Conservation (phyloP, 352 stramenopile species). For the Phytophthora citricola region DNA sequence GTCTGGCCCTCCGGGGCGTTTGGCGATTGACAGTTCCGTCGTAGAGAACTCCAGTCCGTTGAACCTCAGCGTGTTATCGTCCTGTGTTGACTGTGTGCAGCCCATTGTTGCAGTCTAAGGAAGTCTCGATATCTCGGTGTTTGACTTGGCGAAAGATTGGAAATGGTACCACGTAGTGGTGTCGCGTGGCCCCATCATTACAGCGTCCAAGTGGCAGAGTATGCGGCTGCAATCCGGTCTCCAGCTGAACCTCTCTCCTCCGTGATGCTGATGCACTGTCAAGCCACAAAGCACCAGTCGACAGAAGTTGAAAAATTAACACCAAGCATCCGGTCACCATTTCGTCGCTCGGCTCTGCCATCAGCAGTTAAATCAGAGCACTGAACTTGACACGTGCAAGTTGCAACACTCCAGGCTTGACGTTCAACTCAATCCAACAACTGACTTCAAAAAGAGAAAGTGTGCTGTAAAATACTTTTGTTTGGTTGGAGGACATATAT, state of each 20-base stretch:
- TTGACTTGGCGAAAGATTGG: slow-evolving; percentile 14
- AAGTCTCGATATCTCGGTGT: background rate
- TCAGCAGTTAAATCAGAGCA: background rate
- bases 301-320: slow-evolving; percentile 5
- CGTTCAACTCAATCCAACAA: background rate
- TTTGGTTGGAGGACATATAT: slow-evolving; percentile 2
- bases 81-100: slow-evolving; percentile 46
- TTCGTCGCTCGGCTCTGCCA: background rate
- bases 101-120: slow-evolving; percentile 20
- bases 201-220: slow-evolving; percentile 18
- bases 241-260: slow-evolving; percentile 28
- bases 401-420: slow-evolving; percentile 1
- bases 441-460: too few species aligned
- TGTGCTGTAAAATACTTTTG: too few species aligned
- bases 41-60: slow-evolving; percentile 19
- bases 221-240: slow-evolving; percentile 8
- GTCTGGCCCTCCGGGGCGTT: slow-evolving; percentile 34
- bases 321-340: background rate
- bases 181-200: background rate
- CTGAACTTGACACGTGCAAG: background rate
- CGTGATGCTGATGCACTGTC: slow-evolving; percentile 5
- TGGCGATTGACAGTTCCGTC: slow-evolving; percentile 34
- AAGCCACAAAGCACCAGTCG: slow-evolving; percentile 22
- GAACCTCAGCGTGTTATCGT: slow-evolving; percentile 34
- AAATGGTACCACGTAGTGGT: slow-evolving; percentile 12